Percentiles rank a stretch among this genome's conserved stretches.
Conservation (phyloP, 495 filamentous ascomycete genomes). For the Acidomyces sp. region DNA sequence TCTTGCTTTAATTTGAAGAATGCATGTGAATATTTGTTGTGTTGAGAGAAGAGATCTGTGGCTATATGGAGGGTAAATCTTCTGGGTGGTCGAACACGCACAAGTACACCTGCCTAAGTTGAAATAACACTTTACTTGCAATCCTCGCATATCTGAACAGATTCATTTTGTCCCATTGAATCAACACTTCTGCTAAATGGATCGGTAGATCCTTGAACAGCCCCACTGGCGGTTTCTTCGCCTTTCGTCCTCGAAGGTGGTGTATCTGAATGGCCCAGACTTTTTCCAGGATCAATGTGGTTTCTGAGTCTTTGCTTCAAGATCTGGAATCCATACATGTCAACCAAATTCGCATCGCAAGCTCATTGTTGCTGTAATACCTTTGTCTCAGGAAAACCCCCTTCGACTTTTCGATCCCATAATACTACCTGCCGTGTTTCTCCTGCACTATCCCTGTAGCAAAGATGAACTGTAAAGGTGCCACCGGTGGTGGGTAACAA, state of each 20-base stretch:
- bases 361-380: slow-evolving; percentile 5
- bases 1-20: too few species aligned
- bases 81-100: too few species aligned
- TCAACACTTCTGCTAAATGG: too few species aligned
- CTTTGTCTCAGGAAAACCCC: slow-evolving; percentile 73
- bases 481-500: slow-evolving; percentile 78
- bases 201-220: too few species aligned
- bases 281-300: slow-evolving; percentile 59
- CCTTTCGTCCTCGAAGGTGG: slow-evolving; percentile 18
- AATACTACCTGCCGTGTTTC: slow-evolving; percentile 40
- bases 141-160: too few species aligned
- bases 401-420: slow-evolving; percentile 82
- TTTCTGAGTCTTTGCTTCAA: slow-evolving; percentile 84
- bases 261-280: slow-evolving; percentile 58
- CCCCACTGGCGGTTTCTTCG: not conserved
- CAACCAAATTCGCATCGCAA: slow-evolving; percentile 35
- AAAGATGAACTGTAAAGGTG: slow-evolving; percentile 53
- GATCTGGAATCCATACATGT: too few species aligned
- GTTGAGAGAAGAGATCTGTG: too few species aligned
- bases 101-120: too few species aligned
- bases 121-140: too few species aligned
- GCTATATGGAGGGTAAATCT: too few species aligned
- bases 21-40: too few species aligned
- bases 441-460: slow-evolving; percentile 7
- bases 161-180: too few species aligned